Evolutionary conservation across 768 basidiomycete species (phyloP).

Genomic region (Mycena maculata): DNA sequence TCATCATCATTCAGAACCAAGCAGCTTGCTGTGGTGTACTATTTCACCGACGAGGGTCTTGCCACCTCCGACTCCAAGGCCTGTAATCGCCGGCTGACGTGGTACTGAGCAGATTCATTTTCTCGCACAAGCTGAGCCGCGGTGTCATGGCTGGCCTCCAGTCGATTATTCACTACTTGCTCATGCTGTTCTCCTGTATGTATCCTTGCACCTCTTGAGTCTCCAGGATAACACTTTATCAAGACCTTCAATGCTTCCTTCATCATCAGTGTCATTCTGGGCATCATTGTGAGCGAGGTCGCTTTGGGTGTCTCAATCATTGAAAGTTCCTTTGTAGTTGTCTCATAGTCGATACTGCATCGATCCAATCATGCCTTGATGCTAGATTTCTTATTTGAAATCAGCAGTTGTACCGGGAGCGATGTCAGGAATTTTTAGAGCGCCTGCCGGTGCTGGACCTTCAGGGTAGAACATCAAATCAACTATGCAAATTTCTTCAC

Average conservation of each 20-base stretch:
- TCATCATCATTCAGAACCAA: neutral
- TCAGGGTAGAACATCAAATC: too few species aligned
- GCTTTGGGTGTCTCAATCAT: conserved; percentile 31
- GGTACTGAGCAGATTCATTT: conserved; percentile 27
- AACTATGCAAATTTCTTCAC: too few species aligned
- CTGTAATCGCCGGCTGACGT: neutral
- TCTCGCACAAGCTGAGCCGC: conserved; percentile 35
- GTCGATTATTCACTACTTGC: conserved; percentile 34
- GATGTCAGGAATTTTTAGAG: too few species aligned
- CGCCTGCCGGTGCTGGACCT: too few species aligned
- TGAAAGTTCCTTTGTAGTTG: neutral
- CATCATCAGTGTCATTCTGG: conserved; percentile 36
- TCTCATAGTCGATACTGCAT: too few species aligned
- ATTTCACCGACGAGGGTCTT: neutral
- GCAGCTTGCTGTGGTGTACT: conserved; percentile 11
- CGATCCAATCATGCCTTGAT: too few species aligned
- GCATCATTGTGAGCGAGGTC: conserved; percentile 32
- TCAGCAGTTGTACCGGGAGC: too few species aligned
- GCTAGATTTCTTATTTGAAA: too few species aligned
- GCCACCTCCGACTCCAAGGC: neutral
- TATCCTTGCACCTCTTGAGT: neutral
- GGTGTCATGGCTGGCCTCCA: conserved; percentile 31
- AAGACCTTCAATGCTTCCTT: conserved; percentile 38
- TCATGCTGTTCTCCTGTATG: conserved; percentile 32
- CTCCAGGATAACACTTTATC: neutral